phyloP scores from a whole-genome alignment of 306 rosid genomes.

The Pueraria montana region DNA sequence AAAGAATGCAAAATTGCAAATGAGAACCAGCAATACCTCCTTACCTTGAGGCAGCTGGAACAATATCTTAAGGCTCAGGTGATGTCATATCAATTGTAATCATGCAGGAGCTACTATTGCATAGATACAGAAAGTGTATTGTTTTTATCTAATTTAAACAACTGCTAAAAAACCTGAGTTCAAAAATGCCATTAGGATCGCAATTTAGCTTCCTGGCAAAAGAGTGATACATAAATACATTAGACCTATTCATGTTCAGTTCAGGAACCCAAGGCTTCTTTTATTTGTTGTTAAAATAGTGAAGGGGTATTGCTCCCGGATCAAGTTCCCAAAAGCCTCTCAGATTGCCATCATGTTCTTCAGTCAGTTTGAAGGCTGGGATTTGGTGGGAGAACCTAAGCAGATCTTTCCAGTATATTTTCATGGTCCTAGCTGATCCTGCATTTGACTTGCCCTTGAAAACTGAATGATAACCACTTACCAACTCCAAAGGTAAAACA shows the following conservation, averaged over 20 bases:
- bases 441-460: conserved; percentile 56
- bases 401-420: conserved; percentile 56
- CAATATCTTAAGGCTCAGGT: not conserved
- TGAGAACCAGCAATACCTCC: conserved; percentile 37
- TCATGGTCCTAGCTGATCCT: conserved; percentile 47
- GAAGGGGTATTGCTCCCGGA: conserved; percentile 73
- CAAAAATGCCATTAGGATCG: conserved; percentile 20
- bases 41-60: conserved; percentile 33
- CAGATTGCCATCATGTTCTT: conserved; percentile 63
- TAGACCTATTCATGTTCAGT: not conserved
- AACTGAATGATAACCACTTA: conserved; percentile 69
- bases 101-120: conserved; percentile 21
- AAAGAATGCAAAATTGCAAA: conserved; percentile 32
- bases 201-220: conserved; percentile 44
- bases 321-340: conserved; percentile 91
- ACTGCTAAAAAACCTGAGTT: not conserved
- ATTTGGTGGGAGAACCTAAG: conserved; percentile 84
- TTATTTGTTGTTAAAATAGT: conserved; percentile 41
- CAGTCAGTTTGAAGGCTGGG: conserved; percentile 77
- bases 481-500: conserved; percentile 64
- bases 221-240: conserved; percentile 37
- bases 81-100: conserved; percentile 26
- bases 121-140: conserved; percentile 19
- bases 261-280: conserved; percentile 37
- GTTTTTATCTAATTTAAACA: conserved; percentile 39